A percentile compares a stretch with the other conserved stretches of the same genome.
Evolutionary conservation across 352 stramenopile genomes (phyloP).

Genomic region (Pythium coloratum): DNA sequence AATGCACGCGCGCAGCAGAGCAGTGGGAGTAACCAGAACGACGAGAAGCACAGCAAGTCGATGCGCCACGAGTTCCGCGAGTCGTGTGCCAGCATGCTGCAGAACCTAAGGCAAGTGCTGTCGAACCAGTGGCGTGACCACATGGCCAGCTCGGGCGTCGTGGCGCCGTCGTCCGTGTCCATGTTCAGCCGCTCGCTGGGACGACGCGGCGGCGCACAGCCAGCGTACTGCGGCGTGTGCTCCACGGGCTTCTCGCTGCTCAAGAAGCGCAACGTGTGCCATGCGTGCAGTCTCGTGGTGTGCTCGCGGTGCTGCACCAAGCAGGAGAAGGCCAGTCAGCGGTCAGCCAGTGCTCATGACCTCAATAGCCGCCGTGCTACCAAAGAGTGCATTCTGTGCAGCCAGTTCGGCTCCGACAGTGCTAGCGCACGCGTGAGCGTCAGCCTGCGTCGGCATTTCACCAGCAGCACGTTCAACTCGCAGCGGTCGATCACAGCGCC

Average conservation of each 20-base stretch:
- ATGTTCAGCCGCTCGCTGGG: slow-evolving; percentile 32
- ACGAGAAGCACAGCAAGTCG: slow-evolving; percentile 23
- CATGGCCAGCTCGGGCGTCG: slow-evolving; percentile 26
- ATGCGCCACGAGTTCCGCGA: slow-evolving; percentile 58
- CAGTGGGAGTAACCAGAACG: background rate
- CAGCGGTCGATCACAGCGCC: slow-evolving; percentile 23
- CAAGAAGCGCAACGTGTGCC: slow-evolving; percentile 58
- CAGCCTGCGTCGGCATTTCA: slow-evolving; percentile 35
- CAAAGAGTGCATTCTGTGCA: slow-evolving; percentile 62
- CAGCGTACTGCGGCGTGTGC: slow-evolving; percentile 55
- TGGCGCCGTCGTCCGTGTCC: slow-evolving; percentile 19
- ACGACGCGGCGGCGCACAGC: slow-evolving; percentile 20
- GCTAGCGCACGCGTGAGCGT: slow-evolving; percentile 29
- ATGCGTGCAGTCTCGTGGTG: slow-evolving; percentile 46
- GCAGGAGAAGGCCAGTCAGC: slow-evolving; percentile 8
- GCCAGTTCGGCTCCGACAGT: slow-evolving; percentile 46
- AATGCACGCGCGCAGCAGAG: slow-evolving; percentile 6
- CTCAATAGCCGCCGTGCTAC: slow-evolving; percentile 20
- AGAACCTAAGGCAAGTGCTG: slow-evolving; percentile 51
- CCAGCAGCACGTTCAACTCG: slow-evolving; percentile 29
- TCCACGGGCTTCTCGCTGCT: slow-evolving; percentile 61
- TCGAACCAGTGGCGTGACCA: slow-evolving; percentile 58
- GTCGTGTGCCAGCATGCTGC: slow-evolving; percentile 57
- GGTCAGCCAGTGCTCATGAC: slow-evolving; percentile 13
- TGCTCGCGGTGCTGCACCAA: slow-evolving; percentile 59